Evolutionary conservation across 768 basidiomycete genomes (phyloP), one percentile per base, ranked within the genome.

Genomic region (Phallus indusiatus): DNA sequence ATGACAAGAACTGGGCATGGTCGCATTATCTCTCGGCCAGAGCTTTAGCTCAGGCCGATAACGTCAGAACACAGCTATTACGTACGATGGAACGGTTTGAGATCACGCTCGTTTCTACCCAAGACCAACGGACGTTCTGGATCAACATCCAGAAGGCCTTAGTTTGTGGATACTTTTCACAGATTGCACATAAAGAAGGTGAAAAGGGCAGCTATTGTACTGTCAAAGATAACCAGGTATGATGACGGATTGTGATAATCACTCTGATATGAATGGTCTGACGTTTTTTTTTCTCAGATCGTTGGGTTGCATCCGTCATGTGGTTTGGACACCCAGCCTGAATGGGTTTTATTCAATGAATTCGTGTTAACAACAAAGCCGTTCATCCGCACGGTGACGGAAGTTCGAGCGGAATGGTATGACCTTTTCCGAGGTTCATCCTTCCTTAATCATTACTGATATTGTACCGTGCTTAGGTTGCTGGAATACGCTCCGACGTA

Each of bases 91-190:
- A 96, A 72, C 84, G 85, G 35, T 89, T 80, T 67, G 91, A 94
- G 60, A 74, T 95, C 35, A 86, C 88, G 28, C 69, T 94, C 20
- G 70, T 93, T 24, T 84, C 85, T 7, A 76, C 82, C 1, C 70
- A 69, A 24, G 87, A 93, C 64, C 81, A 88, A 65, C 78, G 76
- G 67, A 88, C 85, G 67, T 80, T 87, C 63, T 87, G 82, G 70
- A 62, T 74, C 55, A 86, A 85, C 64, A 85, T 98, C 58, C 82
- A 92, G 24, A 85, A 85, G 71, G 87, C 88, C 0, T 76, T 98
- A 20, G 87, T 90, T 5, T 88, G 86, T 64, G 96, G 94, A 1
- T 99, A 90, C 79, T 99, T 97, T 74, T 97, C 96, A 95, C 95
- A 97, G 69, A 83, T 92, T 12, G 96, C 94, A 7, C 93, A 96